Evolutionary conservation across 768 basidiomycete genomes (phyloP), one percentile per base, ranked within the genome.

Genomic region (Hericium alpestre): DNA sequence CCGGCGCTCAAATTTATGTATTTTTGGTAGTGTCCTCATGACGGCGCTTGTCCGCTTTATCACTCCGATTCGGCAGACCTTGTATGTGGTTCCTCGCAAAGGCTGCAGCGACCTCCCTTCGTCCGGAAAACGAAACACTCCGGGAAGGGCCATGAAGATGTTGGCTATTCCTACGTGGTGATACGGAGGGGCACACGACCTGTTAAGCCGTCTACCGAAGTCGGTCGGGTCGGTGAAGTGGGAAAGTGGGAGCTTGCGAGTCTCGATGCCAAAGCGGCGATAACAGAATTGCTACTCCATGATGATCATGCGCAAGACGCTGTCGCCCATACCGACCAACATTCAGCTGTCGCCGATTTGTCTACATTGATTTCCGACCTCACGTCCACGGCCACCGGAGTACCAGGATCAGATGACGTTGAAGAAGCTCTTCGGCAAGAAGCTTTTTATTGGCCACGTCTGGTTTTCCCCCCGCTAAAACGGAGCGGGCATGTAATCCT

Each of bases 381-480:
- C 32, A 10, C 32, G 9, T 32, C 32, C 32, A 32, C 32, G 32
- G 32, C 32, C 32, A 32, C 32, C 32, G 32, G 43, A 18, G 43
- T 2, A 20, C n/a, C 43, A 18, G 43, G 16, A 20, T n/a, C 67
- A 12, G 66, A 67, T 32, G 74, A 79, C 32, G 61, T 88, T 16
- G 69, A 82, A 58, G 76, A 73, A 39, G 71, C 75, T 32, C 69
- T 97, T 59, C 75, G 87, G 62, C 72, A 73, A 25, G 90, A 94
- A 69, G 85, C 93, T 11, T 92, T 86, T 61, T 71, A 75, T 47
- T 96, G 95, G 95, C 91, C 95, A 39, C 82, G 96, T 55, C 77
- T 98, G 38, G 80, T 97, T 53, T 88, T 91, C 62, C 84, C 93
- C n/a, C 95, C 96, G 32, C 66, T 96, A 65, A 96, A 96, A 71